A percentile compares a stretch with the other conserved stretches of the same genome.
phyloP scores from a whole-genome alignment of 495 filamentous ascomycete species.

The Lepraria neglecta region DNA sequence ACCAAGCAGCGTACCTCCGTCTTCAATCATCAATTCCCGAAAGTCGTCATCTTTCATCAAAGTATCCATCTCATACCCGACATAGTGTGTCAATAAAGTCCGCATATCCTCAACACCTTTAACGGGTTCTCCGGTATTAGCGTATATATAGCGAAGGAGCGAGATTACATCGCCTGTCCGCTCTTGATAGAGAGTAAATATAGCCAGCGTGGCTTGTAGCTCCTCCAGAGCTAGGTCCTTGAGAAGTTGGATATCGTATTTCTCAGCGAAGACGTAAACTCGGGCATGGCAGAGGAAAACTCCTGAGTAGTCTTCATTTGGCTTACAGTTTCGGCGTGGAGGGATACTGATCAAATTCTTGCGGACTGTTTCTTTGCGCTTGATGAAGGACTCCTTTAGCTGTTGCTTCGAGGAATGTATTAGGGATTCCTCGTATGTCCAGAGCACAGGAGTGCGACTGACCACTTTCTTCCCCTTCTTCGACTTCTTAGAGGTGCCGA shows the following conservation, averaged over 20 bases:
- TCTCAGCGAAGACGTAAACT: slow-evolving; percentile 37
- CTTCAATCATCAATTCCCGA: slow-evolving; percentile 22
- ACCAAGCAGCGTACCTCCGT: slow-evolving; percentile 23
- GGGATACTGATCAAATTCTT: not conserved
- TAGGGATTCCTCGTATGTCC: not conserved
- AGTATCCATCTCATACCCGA: slow-evolving; percentile 29
- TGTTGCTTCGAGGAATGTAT: not conserved
- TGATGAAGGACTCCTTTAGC: slow-evolving; percentile 15
- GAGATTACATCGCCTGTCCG: slow-evolving; percentile 30
- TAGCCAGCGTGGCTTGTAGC: slow-evolving; percentile 30
- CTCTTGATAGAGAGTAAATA: slow-evolving; percentile 31
- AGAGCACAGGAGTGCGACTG: too few relatives aligned
- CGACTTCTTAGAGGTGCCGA: not conserved
- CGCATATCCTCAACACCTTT: slow-evolving; percentile 24
- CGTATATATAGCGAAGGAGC: slow-evolving; percentile 34
- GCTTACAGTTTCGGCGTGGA: slow-evolving; percentile 5
- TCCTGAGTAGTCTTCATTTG: slow-evolving; percentile 33
- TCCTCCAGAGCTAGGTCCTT: slow-evolving; percentile 31
- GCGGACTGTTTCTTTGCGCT: not conserved
- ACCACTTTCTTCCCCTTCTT: not conserved
- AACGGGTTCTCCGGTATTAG: slow-evolving; percentile 18
- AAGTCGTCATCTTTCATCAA: slow-evolving; percentile 32
- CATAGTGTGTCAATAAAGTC: slow-evolving; percentile 29
- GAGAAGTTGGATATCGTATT: slow-evolving; percentile 32
- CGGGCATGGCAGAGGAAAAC: slow-evolving; percentile 35